Evolutionary conservation across 805 yeast species (phyloP).

Genomic region (Lachancea waltii): DNA sequence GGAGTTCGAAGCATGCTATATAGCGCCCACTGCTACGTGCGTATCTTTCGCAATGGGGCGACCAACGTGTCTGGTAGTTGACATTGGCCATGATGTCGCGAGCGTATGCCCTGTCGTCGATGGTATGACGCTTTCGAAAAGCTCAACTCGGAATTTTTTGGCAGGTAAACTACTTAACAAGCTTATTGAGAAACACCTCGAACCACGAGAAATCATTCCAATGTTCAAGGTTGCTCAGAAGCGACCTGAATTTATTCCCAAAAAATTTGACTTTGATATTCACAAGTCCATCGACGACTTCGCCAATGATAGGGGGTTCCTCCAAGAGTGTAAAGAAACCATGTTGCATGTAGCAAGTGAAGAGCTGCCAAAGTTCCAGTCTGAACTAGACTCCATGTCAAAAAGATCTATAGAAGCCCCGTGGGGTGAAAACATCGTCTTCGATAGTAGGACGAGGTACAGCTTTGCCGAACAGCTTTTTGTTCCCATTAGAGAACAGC

Average conservation of each 20-base stretch:
- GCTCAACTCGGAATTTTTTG: slow-evolving; percentile 62
- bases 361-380: slow-evolving; percentile 20
- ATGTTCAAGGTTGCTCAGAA: slow-evolving; percentile 29
- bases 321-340: slow-evolving; percentile 73
- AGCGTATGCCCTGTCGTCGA: slow-evolving; percentile 80
- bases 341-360: slow-evolving; percentile 42
- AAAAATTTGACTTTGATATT: slow-evolving; percentile 21
- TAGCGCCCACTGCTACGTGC: slow-evolving; percentile 81
- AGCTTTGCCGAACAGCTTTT: slow-evolving; percentile 69
- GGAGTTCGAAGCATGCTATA: slow-evolving; percentile 71
- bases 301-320: slow-evolving; percentile 45
- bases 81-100: slow-evolving; percentile 71
- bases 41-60: slow-evolving; percentile 84
- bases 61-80: slow-evolving; percentile 80
- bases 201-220: slow-evolving; percentile 32
- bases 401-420: slow-evolving; percentile 64
- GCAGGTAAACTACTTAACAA: slow-evolving; percentile 58
- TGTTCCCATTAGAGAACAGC: slow-evolving; percentile 45
- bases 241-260: slow-evolving; percentile 27
- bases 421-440: slow-evolving; percentile 60
- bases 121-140: slow-evolving; percentile 67
- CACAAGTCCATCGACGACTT: slow-evolving; percentile 50
- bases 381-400: slow-evolving; percentile 26
- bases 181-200: slow-evolving; percentile 25
- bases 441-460: slow-evolving; percentile 50